Evolutionary conservation across 1,139 yeast species (phyloP), one percentile per base, ranked within the genome.

Genomic region (Debaryomyces coudertii): DNA sequence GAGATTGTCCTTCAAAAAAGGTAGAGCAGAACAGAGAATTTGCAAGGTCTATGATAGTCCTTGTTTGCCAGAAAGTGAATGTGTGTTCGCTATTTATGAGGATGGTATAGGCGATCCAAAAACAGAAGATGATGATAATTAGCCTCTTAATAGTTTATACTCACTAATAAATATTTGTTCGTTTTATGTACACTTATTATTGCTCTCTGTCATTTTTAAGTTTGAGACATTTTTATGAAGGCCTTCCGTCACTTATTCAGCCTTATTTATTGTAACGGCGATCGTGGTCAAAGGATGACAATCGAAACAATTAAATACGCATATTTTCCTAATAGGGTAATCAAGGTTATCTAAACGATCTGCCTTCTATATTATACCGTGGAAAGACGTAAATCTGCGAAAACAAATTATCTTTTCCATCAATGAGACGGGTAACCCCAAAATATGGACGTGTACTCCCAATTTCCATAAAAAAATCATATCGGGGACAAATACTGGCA

Each of bases 71-170:
- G 98, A 93, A 62, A 85, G 95, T 47, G 98, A 93, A 57, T 88
- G 97, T 58, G 87, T 90, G 11, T 93, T 93, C 73, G 98, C 97
- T 12, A 90, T 93, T 53, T 92, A 92, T 61, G 97, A 90, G 61
- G 97, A 93, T 60, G 99, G 99, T 48, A 86, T 93, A 53, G 97
- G 96, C 49, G 99, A 93, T 68, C 98, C 98, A 43, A 81, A 85
- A 57, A 85, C 84, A 35, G 96, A 87, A 47, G 96, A 87, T 44
- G 77, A 73, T 24, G 64, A 63, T 11, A 25, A 27, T 33, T 53
- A 47, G 38, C 14, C 35, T 12, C 9, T 23, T 12, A n/a, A 20
- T 33, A 18, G 36, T 33, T 33, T 33, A 22, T 33, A 18, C 20
- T 28, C 31, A 18, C 36, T 20, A 33, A 33, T 18, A 33, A 9